Conservation (phyloP, 176 grass and related monocot genomes). For the Musa acuminata region DNA sequence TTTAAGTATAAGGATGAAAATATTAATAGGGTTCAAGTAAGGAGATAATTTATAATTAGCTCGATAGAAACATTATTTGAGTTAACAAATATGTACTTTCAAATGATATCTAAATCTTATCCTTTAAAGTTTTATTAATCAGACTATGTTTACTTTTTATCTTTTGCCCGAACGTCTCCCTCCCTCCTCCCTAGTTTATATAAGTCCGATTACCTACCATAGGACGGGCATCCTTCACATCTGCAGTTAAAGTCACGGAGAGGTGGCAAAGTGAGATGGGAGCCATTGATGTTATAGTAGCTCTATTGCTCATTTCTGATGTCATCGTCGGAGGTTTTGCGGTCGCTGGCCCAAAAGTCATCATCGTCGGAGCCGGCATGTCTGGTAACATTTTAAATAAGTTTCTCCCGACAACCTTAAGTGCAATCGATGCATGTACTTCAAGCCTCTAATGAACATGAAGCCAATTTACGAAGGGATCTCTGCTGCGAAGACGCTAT, state of each 20-base stretch:
- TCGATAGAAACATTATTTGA: too few species aligned
- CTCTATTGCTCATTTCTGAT: neutral
- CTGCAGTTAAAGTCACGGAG: neutral
- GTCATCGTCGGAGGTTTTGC: neutral
- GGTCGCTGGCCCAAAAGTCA: slow-evolving; percentile 11
- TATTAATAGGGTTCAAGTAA: too few species aligned
- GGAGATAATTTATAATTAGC: too few species aligned
- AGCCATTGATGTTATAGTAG: neutral
- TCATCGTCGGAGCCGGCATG: slow-evolving; percentile 37
- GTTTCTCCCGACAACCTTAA: neutral
- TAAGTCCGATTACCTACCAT: too few species aligned
- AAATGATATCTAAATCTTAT: too few species aligned
- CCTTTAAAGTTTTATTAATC: too few species aligned
- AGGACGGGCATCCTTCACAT: too few species aligned
- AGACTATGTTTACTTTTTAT: too few species aligned
- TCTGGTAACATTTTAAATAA: slow-evolving; percentile 3
- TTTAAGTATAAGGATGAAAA: too few species aligned
- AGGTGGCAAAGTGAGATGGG: neutral
- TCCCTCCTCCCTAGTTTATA: too few species aligned
- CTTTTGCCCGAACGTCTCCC: too few species aligned
- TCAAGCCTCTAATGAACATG: neutral
- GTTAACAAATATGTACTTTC: too few species aligned
- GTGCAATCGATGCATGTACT: slow-evolving; percentile 14
- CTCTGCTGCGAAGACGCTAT: slow-evolving; percentile 48
- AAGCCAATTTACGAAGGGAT: slow-evolving; percentile 26